phyloP scores from a whole-genome alignment of 2,329 filamentous ascomycete species.

The Paracamarosporium sp. region DNA sequence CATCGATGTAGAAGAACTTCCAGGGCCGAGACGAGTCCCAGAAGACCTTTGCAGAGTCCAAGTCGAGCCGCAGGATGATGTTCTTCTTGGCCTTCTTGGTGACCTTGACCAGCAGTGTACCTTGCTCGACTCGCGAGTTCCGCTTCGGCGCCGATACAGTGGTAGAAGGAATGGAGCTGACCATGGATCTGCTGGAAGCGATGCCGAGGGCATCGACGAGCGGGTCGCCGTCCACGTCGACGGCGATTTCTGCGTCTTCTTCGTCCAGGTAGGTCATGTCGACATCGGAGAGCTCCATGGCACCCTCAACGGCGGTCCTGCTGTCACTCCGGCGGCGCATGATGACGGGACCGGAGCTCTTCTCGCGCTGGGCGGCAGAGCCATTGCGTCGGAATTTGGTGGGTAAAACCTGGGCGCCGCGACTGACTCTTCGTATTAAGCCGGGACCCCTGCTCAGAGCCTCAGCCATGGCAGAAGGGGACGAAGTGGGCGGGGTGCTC shows the following conservation, averaged over 20 bases:
- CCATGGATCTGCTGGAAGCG: constrained; percentile 32
- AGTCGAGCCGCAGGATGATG: constrained; percentile 80
- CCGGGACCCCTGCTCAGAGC: constrained; percentile 66
- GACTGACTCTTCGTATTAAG: constrained; percentile 85
- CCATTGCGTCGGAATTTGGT: constrained; percentile 78
- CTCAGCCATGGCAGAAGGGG: constrained; percentile 68
- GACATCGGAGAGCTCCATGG: constrained; percentile 57
- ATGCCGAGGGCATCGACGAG: constrained; percentile 51
- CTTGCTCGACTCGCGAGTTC: constrained; percentile 77
- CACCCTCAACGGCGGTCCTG: constrained; percentile 68
- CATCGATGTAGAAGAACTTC: constrained; percentile 92
- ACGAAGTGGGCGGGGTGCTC: constrained; percentile 46
- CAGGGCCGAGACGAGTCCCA: constrained; percentile 82
- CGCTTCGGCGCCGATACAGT: constrained; percentile 71
- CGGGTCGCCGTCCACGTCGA: constrained; percentile 51
- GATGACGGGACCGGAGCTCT: constrained; percentile 87
- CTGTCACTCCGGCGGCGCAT: constrained; percentile 89
- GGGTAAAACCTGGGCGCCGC: constrained; percentile 74
- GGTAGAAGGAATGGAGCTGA: constrained; percentile 50
- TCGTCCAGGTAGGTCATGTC: constrained; percentile 63
- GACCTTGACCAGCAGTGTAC: constrained; percentile 80
- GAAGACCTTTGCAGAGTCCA: constrained; percentile 82
- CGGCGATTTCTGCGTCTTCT: constrained; percentile 52
- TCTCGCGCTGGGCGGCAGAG: constrained; percentile 75
- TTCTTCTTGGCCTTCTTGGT: constrained; percentile 79